Conservation (phyloP, 805 yeast genomes). For the Candida glaebosa region DNA sequence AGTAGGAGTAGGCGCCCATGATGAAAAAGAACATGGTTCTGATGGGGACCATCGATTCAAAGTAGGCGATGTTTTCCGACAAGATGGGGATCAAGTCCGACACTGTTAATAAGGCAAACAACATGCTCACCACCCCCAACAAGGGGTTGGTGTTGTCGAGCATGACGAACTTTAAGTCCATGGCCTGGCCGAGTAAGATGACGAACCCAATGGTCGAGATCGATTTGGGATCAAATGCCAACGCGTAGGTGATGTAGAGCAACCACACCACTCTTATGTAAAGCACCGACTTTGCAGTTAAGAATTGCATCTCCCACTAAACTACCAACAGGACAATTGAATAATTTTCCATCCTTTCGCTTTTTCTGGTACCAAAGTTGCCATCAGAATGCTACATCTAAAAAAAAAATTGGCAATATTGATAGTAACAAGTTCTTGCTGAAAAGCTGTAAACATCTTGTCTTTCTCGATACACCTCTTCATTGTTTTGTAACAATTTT, state of each 20-base stretch:
- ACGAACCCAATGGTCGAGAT: slow-evolving; percentile 45
- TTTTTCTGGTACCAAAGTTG: too few species aligned
- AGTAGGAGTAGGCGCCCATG: slow-evolving; percentile 48
- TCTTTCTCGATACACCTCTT: too few species aligned
- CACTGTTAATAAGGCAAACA: slow-evolving; percentile 43
- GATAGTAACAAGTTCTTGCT: too few species aligned
- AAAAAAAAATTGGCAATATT: too few species aligned
- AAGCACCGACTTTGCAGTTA: slow-evolving; percentile 47
- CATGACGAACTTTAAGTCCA: slow-evolving; percentile 42
- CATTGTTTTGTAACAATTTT: too few species aligned
- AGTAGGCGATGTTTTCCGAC: slow-evolving; percentile 46
- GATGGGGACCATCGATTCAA: slow-evolving; percentile 58
- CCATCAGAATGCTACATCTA: too few species aligned
- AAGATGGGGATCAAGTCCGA: slow-evolving; percentile 59
- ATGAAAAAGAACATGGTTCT: slow-evolving; percentile 50
- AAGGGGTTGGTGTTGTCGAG: slow-evolving; percentile 39
- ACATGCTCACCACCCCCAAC: slow-evolving; percentile 46
- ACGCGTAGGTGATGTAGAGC: slow-evolving; percentile 40
- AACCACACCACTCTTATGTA: slow-evolving; percentile 47
- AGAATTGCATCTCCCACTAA: slow-evolving; percentile 43
- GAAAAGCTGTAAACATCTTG: too few species aligned
- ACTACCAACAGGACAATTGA: too few species aligned
- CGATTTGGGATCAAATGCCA: slow-evolving; percentile 46
- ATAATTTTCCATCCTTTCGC: too few species aligned
- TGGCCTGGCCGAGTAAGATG: slow-evolving; percentile 55